These are phyloP conservation scores for Mycena leptocephala DNA, from an alignment of 768 basidiomycete species.

Conservation along the genomic window DNA sequence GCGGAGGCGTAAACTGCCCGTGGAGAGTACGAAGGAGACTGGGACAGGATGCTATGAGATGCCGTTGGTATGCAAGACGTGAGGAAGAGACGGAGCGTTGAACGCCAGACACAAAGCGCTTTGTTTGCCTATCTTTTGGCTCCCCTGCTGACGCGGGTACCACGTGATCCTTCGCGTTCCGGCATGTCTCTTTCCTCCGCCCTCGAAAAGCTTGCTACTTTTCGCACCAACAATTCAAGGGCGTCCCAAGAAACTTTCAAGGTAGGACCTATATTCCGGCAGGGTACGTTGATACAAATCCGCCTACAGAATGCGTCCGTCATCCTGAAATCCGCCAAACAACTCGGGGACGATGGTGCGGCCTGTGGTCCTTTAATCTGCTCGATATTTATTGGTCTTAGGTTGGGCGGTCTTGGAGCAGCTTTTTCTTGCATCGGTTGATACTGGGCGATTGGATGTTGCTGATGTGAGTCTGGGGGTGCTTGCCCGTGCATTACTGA, in stretches of 20 bases:
- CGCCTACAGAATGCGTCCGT: conserved; percentile 68
- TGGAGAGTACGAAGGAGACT: not conserved
- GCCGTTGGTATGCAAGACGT: not conserved
- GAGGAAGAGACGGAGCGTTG: not conserved
- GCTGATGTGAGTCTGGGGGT: conserved; percentile 75
- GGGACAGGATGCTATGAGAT: not conserved
- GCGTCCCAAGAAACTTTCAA: conserved; percentile 75
- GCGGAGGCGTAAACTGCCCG: not conserved
- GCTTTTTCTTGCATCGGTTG: conserved; percentile 82
- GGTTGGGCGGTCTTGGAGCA: conserved; percentile 91
- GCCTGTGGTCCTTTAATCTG: conserved; percentile 6
- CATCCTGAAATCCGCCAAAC: conserved; percentile 64
- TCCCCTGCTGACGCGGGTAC: not conserved
- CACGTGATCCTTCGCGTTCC: not conserved
- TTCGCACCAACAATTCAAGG: conserved; percentile 66
- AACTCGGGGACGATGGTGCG: conserved; percentile 73
- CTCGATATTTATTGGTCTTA: conserved; percentile 43
- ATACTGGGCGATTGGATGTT: conserved; percentile 79
- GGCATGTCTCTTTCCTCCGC: conserved; percentile 65
- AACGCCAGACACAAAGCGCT: not conserved
- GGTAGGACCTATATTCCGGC: not conserved
- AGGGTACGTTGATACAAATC: conserved; percentile 53
- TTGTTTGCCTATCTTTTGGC: not conserved
- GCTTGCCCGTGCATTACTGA: conserved; percentile 1
- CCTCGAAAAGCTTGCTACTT: conserved; percentile 68